Conservation (phyloP, 352 stramenopile species). For the Peronospora farinosa region DNA sequence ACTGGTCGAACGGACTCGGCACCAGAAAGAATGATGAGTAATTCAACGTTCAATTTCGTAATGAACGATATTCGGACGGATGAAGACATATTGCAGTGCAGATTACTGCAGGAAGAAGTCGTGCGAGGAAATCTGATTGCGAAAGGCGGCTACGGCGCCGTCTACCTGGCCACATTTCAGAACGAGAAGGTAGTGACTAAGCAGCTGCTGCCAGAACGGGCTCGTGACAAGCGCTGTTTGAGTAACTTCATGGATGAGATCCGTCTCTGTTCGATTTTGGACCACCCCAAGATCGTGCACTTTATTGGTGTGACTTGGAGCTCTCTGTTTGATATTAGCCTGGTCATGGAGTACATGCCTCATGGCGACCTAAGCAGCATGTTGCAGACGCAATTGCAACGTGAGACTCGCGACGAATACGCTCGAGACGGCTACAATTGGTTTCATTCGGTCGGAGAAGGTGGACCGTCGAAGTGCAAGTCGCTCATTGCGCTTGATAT, state of each 20-base stretch:
- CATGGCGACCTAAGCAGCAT: slow-evolving; percentile 40
- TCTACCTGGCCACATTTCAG: slow-evolving; percentile 47
- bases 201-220: slow-evolving; percentile 33
- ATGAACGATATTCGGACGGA: slow-evolving; percentile 65
- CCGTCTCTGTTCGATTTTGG: slow-evolving; percentile 32
- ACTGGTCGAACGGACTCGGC: slow-evolving; percentile 24
- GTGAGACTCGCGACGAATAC: slow-evolving; percentile 20
- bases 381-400: slow-evolving; percentile 26
- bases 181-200: slow-evolving; percentile 42
- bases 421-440: slow-evolving; percentile 29
- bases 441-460: slow-evolving; percentile 30
- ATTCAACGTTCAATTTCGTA: slow-evolving; percentile 24
- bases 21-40: slow-evolving; percentile 11
- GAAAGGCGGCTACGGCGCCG: slow-evolving; percentile 51
- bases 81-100: slow-evolving; percentile 43
- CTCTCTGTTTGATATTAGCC: slow-evolving; percentile 42
- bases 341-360: slow-evolving; percentile 48
- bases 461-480: slow-evolving; percentile 28
- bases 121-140: slow-evolving; percentile 35
- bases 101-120: slow-evolving; percentile 48
- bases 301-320: slow-evolving; percentile 53
- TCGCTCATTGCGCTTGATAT: slow-evolving; percentile 40
- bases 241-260: slow-evolving; percentile 42
- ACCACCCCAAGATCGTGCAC: slow-evolving; percentile 42
- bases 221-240: slow-evolving; percentile 28